These are phyloP conservation scores for Candida tetrigidarum DNA, from an alignment of 1,139 yeast genomes.

Conservation along the genomic window DNA sequence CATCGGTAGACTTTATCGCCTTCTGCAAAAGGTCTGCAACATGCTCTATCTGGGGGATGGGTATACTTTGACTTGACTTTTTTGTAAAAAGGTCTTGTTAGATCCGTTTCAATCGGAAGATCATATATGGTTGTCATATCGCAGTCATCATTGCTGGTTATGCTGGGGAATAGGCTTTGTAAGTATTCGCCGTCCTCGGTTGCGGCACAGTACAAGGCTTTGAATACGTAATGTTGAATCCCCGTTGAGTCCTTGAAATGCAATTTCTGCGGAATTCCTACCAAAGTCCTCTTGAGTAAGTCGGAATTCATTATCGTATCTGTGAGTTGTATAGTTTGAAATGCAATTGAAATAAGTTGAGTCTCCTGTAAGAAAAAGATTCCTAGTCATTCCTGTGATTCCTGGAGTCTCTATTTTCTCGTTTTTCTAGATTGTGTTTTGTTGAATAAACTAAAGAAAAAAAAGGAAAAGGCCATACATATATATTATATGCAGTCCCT, in stretches of 20 bases:
- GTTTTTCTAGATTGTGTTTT: neutral
- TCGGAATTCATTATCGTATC: conserved; percentile 20
- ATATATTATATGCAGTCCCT: conserved; percentile 5
- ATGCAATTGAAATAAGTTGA: neutral
- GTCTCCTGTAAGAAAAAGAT: neutral
- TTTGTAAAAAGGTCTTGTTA: conserved; percentile 19
- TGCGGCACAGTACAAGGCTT: conserved; percentile 35
- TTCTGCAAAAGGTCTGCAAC: conserved; percentile 61
- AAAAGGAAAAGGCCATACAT: too few relatives aligned
- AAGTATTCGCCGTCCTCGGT: conserved; percentile 36
- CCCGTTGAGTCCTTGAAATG: conserved; percentile 19
- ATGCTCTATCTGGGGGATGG: conserved; percentile 47
- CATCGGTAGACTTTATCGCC: conserved; percentile 75
- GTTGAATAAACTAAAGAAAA: too few relatives aligned
- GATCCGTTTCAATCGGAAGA: conserved; percentile 15
- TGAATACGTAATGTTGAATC: conserved; percentile 25
- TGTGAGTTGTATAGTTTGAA: neutral
- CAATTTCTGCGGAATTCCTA: conserved; percentile 29
- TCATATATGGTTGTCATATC: conserved; percentile 18
- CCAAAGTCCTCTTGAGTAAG: conserved; percentile 30
- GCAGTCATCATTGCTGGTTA: conserved; percentile 23
- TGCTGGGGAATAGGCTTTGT: conserved; percentile 29
- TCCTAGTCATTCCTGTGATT: neutral
- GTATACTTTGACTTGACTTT: conserved; percentile 18
- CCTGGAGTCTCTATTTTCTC: neutral